Evolutionary conservation across 345 rosid species (phyloP).

Genomic region (Melaleuca quinquenervia): DNA sequence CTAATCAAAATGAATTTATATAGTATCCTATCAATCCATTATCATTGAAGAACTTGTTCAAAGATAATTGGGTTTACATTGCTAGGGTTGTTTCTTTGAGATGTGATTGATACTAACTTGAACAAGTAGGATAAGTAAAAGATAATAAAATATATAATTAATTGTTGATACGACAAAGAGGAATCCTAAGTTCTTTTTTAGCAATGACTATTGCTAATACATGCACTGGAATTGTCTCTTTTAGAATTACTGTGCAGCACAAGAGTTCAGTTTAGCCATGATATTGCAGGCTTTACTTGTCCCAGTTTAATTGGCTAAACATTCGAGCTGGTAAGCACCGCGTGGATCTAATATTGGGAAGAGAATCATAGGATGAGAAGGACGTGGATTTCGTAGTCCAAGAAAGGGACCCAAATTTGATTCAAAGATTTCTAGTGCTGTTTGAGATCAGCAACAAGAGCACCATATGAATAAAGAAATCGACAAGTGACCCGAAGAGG

Average conservation of each 20-base stretch:
- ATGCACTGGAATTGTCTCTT: neutral
- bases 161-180: neutral
- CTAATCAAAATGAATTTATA: neutral
- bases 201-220: neutral
- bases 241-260: neutral
- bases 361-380: neutral
- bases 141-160: neutral
- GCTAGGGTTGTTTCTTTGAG: neutral
- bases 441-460: constrained; percentile 14
- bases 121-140: neutral
- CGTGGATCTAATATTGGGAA: neutral
- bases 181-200: neutral
- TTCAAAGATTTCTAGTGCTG: constrained; percentile 10
- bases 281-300: neutral
- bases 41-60: neutral
- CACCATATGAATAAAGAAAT: neutral
- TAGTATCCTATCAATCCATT: neutral
- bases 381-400: neutral
- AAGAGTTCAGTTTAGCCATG: neutral
- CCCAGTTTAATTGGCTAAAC: neutral
- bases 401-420: neutral
- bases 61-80: neutral
- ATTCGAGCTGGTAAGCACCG: neutral
- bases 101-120: neutral
- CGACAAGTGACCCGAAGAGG: constrained; percentile 2